A percentile compares a stretch with the other conserved stretches of the same genome.
phyloP scores from a whole-genome alignment of 768 basidiomycete species.

The Rubroboletus satanas region DNA sequence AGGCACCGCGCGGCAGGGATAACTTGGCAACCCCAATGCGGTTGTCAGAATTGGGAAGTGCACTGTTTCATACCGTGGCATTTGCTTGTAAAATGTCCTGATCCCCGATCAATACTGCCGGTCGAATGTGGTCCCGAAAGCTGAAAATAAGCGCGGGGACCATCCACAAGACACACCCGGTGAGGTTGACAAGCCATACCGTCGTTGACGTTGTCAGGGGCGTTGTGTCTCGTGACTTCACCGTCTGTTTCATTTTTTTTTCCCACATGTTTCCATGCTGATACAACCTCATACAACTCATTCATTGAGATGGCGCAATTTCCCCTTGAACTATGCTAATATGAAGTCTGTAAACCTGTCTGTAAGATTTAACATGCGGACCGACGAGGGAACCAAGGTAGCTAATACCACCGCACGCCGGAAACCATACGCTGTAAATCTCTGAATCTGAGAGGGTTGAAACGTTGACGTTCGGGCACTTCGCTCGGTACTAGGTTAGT shows the following conservation, averaged over 20 bases:
- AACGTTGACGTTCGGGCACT: not conserved
- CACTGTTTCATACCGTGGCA: not conserved
- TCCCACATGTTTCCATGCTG: not conserved
- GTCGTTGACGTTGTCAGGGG: not conserved
- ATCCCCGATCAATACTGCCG: not conserved
- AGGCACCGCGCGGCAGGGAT: not conserved
- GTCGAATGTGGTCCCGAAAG: too few species aligned
- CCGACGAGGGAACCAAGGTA: not conserved
- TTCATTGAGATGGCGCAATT: not conserved
- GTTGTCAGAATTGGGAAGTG: not conserved
- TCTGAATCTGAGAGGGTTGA: not conserved
- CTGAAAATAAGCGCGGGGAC: too few species aligned
- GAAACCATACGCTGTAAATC: not conserved
- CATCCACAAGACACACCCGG: not conserved
- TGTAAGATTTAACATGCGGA: not conserved
- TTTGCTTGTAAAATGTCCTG: not conserved
- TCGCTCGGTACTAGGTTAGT: not conserved
- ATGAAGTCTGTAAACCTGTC: not conserved
- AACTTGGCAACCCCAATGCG: not conserved
- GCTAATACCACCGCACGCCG: not conserved
- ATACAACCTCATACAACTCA: not conserved
- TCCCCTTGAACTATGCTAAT: not conserved
- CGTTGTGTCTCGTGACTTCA: not conserved
- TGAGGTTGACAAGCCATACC: not conserved
- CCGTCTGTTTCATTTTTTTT: not conserved